Base-by-base conservation (phyloP, 129 eudicot genomes). In the Arctium minus region DNA sequence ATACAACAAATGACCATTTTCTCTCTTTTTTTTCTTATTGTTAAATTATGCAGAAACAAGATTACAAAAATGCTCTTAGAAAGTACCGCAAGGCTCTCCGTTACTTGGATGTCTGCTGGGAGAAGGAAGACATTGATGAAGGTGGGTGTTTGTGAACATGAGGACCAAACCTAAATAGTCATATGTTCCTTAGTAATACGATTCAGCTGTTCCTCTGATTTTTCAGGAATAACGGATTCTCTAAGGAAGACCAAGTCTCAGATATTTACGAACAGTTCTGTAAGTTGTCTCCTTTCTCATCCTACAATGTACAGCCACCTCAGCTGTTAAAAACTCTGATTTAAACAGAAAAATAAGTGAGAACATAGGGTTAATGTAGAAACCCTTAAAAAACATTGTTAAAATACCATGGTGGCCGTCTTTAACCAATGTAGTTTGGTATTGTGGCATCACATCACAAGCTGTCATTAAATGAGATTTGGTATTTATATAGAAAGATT, bases 31-130 rank as follows among this genome's bases (percentile, higher is more conserved):
- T 56, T 48, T 48, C 56, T 46, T 46, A 53, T 50, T 85, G 15
- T 72, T 35, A 44, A 42, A 8, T 75, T 62, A 2, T 82, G 71
- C 89, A 96, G 99, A 93, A 91, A 75, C 87, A 91, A 81, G 97
- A 96, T 81, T 90, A 93, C 83, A 96, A 91, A 81, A 96, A 88
- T 95, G 98, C 99, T 84, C 84, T 90, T 40, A 86, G 92, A 78
- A 93, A 96, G 90, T 96, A 96, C 42, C 86, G 87, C 30, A 96
- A 93, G 90, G 97, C 99, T 68, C 86, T 93, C 46, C 88, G 91
- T 33, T 96, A 93, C 81, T 80, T 91, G 80, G 97, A 96, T 72
- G 31, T 87, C 13, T 93, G 99, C 88, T 93, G 99, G 99, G 97
- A 93, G 71, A 87, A 87, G 89, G 90, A 88, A 73, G 92, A 89